Evolutionary conservation across 305 asterid genomes (phyloP).

Genomic region (Fraxinus ornus): DNA sequence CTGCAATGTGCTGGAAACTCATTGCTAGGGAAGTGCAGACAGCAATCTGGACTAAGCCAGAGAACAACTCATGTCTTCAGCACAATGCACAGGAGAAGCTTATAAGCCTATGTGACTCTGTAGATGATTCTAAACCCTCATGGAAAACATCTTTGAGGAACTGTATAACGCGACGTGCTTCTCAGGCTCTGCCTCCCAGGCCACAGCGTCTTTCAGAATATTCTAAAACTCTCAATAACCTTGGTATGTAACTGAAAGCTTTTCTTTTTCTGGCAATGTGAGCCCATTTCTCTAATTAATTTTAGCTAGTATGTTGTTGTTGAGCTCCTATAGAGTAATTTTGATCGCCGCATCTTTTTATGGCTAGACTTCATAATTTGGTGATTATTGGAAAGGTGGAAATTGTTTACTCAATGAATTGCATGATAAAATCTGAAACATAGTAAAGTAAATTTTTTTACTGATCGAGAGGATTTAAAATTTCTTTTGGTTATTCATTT

Average conservation of each 20-base stretch:
- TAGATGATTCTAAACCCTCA: constrained; percentile 54
- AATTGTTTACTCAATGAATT: neutral
- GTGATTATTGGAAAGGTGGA: neutral
- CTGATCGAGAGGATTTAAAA: neutral
- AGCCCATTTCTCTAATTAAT: neutral
- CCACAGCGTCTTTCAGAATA: constrained; percentile 86
- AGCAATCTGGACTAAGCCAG: constrained; percentile 78
- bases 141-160: constrained; percentile 70
- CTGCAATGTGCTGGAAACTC: constrained; percentile 98
- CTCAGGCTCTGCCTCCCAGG: constrained; percentile 70
- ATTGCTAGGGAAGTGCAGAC: constrained; percentile 87
- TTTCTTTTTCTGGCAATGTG: neutral
- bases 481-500: neutral
- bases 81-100: constrained; percentile 51
- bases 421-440: constrained; percentile 1
- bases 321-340: neutral
- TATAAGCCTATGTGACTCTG: constrained; percentile 56
- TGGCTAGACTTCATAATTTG: neutral
- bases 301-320: neutral
- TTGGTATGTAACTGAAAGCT: constrained; percentile 47
- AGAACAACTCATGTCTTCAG: constrained; percentile 59
- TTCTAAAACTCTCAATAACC: constrained; percentile 52
- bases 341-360: neutral
- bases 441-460: neutral
- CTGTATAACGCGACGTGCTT: constrained; percentile 48